A percentile compares a stretch with the other conserved stretches of the same genome.
Conservation (phyloP, 768 basidiomycete genomes). For the Mycena olivaceomarginata region DNA sequence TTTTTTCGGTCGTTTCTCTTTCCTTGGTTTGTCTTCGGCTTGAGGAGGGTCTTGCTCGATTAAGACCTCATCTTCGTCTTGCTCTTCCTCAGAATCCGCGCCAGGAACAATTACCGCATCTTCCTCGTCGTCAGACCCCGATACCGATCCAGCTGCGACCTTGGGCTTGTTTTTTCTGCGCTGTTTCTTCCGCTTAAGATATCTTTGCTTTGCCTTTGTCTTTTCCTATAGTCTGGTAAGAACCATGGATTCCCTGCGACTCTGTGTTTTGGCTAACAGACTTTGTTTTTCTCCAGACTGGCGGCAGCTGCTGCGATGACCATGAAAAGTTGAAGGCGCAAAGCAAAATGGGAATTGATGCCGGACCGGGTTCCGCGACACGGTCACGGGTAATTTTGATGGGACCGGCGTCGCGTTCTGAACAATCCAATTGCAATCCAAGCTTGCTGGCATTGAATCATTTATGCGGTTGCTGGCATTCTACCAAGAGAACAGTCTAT, state of each 20-base stretch:
- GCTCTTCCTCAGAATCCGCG: conserved; percentile 43
- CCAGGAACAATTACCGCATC: conserved; percentile 48
- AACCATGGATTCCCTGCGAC: conserved; percentile 36
- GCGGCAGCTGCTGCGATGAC: conserved; percentile 20
- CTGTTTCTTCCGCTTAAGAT: conserved; percentile 83
- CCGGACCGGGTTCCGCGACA: neutral
- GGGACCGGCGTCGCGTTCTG: too few species aligned
- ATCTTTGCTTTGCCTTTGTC: conserved; percentile 84
- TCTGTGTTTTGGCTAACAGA: neutral
- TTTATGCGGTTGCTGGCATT: too few species aligned
- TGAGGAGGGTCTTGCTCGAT: conserved; percentile 41
- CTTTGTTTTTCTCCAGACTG: conserved; percentile 25
- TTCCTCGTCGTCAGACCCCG: conserved; percentile 50
- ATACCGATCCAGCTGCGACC: conserved; percentile 28
- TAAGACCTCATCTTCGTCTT: conserved; percentile 43
- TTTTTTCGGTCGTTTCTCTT: conserved; percentile 63
- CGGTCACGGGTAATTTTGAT: neutral
- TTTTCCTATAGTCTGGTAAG: conserved; percentile 64
- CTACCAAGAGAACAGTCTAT: too few species aligned
- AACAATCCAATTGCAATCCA: too few species aligned
- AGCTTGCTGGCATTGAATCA: too few species aligned
- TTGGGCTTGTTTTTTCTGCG: conserved; percentile 70
- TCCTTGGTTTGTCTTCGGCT: conserved; percentile 35
- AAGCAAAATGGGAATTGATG: neutral
- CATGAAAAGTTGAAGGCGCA: conserved; percentile 10